phyloP scores from a whole-genome alignment of 2,329 filamentous ascomycete genomes.

The Orbilia quercus region DNA sequence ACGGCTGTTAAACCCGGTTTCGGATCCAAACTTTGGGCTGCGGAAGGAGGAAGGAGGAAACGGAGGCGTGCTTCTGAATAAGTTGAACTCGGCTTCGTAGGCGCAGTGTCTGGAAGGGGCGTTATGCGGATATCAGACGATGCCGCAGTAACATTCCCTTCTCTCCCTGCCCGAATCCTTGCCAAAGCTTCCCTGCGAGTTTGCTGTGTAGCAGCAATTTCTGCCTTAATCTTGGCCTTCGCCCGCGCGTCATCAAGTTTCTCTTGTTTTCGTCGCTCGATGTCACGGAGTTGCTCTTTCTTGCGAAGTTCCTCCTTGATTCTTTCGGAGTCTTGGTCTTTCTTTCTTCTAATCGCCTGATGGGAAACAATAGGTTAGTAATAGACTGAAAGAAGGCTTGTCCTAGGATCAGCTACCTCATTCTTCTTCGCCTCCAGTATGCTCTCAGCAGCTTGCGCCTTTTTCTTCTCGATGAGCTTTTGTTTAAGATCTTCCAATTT shows the following conservation, averaged over 20 bases:
- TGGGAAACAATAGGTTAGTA: slow-evolving; percentile 10
- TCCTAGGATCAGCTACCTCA: slow-evolving; percentile 71
- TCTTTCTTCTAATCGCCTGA: slow-evolving; percentile 79
- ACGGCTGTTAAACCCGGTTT: slow-evolving; percentile 79
- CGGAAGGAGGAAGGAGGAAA: no score
- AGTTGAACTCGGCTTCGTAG: slow-evolving; percentile 73
- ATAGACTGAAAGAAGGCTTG: not conserved
- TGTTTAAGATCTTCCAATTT: slow-evolving; percentile 79
- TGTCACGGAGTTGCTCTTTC: slow-evolving; percentile 93
- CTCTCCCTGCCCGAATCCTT: slow-evolving; percentile 83
- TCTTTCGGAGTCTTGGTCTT: slow-evolving; percentile 88
- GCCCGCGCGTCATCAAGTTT: slow-evolving; percentile 86
- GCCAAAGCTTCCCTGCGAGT: slow-evolving; percentile 87
- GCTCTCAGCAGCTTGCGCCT: slow-evolving; percentile 75
- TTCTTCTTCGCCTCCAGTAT: slow-evolving; percentile 86
- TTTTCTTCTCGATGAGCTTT: slow-evolving; percentile 75
- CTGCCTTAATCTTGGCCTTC: slow-evolving; percentile 87
- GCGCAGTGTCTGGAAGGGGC: slow-evolving; percentile 65
- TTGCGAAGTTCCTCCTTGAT: slow-evolving; percentile 86
- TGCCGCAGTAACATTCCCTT: slow-evolving; percentile 69
- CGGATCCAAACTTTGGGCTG: no score
- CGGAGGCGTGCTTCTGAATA: slow-evolving; percentile 74
- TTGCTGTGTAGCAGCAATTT: slow-evolving; percentile 94
- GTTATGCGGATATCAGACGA: slow-evolving; percentile 63
- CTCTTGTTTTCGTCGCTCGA: slow-evolving; percentile 84